Base-by-base conservation (phyloP, 1,284 basidiomycete genomes). In the Irpex lacteus region DNA sequence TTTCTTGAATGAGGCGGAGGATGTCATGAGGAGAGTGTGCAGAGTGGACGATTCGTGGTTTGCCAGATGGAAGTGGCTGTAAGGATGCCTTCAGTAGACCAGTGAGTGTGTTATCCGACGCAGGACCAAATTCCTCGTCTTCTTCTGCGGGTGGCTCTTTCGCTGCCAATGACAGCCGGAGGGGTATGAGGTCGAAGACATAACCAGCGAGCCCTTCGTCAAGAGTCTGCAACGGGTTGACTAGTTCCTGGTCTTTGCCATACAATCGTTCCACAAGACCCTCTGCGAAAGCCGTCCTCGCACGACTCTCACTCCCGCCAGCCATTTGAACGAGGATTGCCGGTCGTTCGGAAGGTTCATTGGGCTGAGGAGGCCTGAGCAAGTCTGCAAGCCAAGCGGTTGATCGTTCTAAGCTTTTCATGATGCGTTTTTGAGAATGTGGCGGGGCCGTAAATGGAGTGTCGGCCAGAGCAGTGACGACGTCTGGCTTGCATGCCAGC, bases 191-290 rank as follows among this genome's bases (percentile, higher is more conserved):
- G 68, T 93, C 90, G 66, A 91, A 83, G 6, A 81, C 76, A 69
- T 92, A 92, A 3, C 91, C 91, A 0, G 77, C 63, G 8, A 92
- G 77, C 9, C 86, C 89, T 6, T 90, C 86, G 70, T 92, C 88
- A 7, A 94, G 78, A 15, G 74, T 81, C 26, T 75, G 75, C 21
- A 87, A 73, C 0, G 85, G 86, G 44, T 74, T 75, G n/a, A 90
- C 69, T 0, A 77, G 74, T 1, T 82, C 81, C 0, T 80, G 81
- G 58, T 92, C 89, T 13, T 80, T 80, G 1, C 80, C 84, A 58
- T 84, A 78, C 0, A 91, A 76, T 0, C 74, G 76, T 67, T 91
- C 90, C 0, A 77, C 63, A 9, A 94, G 80, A n/a, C 77, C 79
- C 0, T 82, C 73, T 0, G 90, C 77, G 70, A 93, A 94, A 0